These are phyloP conservation scores for Limonium bicolor DNA, from an alignment of 148 eudicot genomes.

Conservation along the genomic window DNA sequence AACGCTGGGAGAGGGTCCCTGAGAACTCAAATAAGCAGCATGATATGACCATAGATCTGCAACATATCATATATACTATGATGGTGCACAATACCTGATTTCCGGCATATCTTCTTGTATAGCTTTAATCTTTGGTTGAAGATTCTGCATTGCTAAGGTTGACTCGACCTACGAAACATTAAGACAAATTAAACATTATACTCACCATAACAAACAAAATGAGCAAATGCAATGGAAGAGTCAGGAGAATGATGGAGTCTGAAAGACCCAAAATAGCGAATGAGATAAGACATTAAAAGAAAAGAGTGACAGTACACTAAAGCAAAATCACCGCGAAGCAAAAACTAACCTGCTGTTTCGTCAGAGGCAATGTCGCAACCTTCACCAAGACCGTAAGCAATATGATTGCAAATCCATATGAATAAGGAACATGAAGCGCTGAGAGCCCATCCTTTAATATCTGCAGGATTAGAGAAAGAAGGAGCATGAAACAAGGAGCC, in stretches of 20 bases:
- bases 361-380: conserved; percentile 46
- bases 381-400: conserved; percentile 58
- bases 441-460: conserved; percentile 51
- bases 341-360: conserved; percentile 61
- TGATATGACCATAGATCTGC: too few species aligned
- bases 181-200: conserved; percentile 1
- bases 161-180: conserved; percentile 70
- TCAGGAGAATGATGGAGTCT: background rate
- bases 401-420: conserved; percentile 68
- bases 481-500: too few species aligned
- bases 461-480: too few species aligned
- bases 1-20: too few species aligned
- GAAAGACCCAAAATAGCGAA: too few species aligned
- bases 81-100: conserved; percentile 73
- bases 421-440: conserved; percentile 50
- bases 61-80: too few species aligned
- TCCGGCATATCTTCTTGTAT: conserved; percentile 97
- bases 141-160: conserved; percentile 96
- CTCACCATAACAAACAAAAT: background rate
- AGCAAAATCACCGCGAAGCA: background rate
- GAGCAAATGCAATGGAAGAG: background rate
- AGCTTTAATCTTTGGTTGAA: conserved; percentile 98
- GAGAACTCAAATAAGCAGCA: too few species aligned
- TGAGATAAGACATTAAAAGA: background rate
- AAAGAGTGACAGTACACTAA: background rate